Base-by-base conservation (phyloP, 2,329 filamentous ascomycete genomes). In the Aspergillus japonicus region DNA sequence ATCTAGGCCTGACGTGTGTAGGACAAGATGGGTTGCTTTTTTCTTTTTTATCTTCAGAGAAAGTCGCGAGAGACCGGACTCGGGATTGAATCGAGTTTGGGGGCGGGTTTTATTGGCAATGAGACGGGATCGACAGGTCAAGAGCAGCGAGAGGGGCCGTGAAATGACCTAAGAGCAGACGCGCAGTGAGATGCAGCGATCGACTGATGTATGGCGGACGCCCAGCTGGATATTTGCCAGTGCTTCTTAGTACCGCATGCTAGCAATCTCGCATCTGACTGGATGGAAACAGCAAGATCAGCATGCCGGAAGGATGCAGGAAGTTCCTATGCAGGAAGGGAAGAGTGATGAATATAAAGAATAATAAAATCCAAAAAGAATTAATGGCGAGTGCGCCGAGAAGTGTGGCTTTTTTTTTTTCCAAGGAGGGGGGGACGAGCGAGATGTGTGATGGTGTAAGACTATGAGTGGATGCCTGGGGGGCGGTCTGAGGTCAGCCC, bases 231-330 rank as follows among this genome's bases (percentile, higher is more conserved):
- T 50, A 31, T 51, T 62, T 59, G 49, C 61, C 62, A 62, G 57
- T 57, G 62, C 56, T 63, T 57, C 54, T 63, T 58, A 63, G 57
- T 56, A 59, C 58, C 63, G 66, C 66, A 68, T 68, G 66, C 62
- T 56, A 53, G 51, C 52, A 64, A 35, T 47, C 57, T 55, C n/a
- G 58, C 47, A 60, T 66, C 52, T 68, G 59, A 68, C 50, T 68
- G 66, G 66, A 62, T 50, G 60, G 61, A 47, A 58, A 29, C 26
- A 55, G 50, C 49, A 61, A 57, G 47, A 59, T 44, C 16, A 61
- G 57, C 49, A 64, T 57, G 54, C 50, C 55, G 50, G 55, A 57
- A 49, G 49, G 47, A 47, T 16, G 29, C 39, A 44, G 52, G 47
- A 52, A 44, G 49, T 56, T 47, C 53, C 51, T 50, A 56, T 48